phyloP scores from a whole-genome alignment of 164 flowering plant species.

The Dillenia suffruticosa region DNA sequence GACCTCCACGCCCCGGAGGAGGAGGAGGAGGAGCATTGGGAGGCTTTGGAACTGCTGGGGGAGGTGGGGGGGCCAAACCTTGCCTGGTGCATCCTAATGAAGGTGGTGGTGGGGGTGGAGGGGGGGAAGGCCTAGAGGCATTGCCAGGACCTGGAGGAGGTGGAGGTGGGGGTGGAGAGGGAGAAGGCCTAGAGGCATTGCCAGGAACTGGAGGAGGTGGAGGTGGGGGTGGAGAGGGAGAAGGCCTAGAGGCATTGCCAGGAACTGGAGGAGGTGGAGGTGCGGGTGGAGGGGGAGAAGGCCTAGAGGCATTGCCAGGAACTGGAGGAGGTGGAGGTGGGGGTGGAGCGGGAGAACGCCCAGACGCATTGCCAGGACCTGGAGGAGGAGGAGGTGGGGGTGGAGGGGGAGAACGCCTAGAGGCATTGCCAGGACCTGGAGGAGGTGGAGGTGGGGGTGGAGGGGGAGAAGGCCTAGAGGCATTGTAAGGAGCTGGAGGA shows the following conservation, averaged over 20 bases:
- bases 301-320: slow-evolving; percentile 17
- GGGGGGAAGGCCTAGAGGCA: slow-evolving; percentile 13
- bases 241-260: slow-evolving; percentile 1
- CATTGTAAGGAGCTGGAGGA: slow-evolving; percentile 22
- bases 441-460: slow-evolving; percentile 35
- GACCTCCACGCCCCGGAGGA: slow-evolving; percentile 29
- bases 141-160: slow-evolving; percentile 18
- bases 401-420: slow-evolving; percentile 27
- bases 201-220: slow-evolving; percentile 22
- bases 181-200: slow-evolving; percentile 1
- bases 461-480: slow-evolving; percentile 19
- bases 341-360: slow-evolving; percentile 9
- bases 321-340: slow-evolving; percentile 34
- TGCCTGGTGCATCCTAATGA: slow-evolving; percentile 16
- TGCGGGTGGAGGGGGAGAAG: slow-evolving; percentile 21
- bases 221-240: slow-evolving; percentile 34
- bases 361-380: background rate
- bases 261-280: slow-evolving; percentile 6
- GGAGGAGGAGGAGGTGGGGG: slow-evolving; percentile 20
- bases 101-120: slow-evolving; percentile 37
- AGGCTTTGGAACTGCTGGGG: slow-evolving; percentile 46
- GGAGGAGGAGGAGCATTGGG: slow-evolving; percentile 45
- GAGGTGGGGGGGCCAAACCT: slow-evolving; percentile 36
- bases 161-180: slow-evolving; percentile 11
- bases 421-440: slow-evolving; percentile 3